Base-by-base conservation (phyloP, 2,329 filamentous ascomycete species). In the Sordariomycetes sp. region DNA sequence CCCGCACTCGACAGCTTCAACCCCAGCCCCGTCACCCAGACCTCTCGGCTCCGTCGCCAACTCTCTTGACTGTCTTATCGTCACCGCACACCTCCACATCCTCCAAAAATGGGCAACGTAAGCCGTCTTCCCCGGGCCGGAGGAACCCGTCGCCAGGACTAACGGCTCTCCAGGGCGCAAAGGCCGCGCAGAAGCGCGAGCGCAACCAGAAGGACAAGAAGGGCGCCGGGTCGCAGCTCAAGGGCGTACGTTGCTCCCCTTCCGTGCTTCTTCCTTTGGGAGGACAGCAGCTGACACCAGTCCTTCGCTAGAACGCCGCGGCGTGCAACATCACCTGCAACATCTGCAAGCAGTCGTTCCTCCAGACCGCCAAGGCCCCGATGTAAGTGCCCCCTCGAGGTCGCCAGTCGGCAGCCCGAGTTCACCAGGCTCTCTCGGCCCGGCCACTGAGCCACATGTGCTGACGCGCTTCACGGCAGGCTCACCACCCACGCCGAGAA, bases 271-370 rank as follows among this genome's bases (percentile, higher is more conserved):
- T 18, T 32, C 51, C 20, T 12, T 51, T 18, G 24, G 7, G 8
- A 34, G 25, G 24, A 22, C 14, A 14, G 3, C 18, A 4, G 34
- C 35, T 57, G 52, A 57, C 48, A 11, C 16, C 2, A 16, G 25
- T 34, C 35, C 24, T 28, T 48, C 48, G 43, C 60, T 64, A 89
- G 86, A 91, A 91, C 75, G 78, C 81, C 65, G 78, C 85, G 64
- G 88, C 88, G 60, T 88, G 85, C 77, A 85, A 81, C 68, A 89
- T 91, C 72, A 86, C 89, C 72, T 92, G 88, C 79, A 75, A 81
- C 64, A 77, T 84, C 67, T 92, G 88, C 86, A 88, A 85, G 74
- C 81, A 86, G 65, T 88, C 87, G 34, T 91, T 92, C 76, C 80
- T 91, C 65, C 86, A 87, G 77, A 92, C 88, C 40, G 87, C 86